These are phyloP conservation scores for Claviceps purpurea DNA, from an alignment of 2,329 filamentous ascomycete genomes.

Conservation along the genomic window DNA sequence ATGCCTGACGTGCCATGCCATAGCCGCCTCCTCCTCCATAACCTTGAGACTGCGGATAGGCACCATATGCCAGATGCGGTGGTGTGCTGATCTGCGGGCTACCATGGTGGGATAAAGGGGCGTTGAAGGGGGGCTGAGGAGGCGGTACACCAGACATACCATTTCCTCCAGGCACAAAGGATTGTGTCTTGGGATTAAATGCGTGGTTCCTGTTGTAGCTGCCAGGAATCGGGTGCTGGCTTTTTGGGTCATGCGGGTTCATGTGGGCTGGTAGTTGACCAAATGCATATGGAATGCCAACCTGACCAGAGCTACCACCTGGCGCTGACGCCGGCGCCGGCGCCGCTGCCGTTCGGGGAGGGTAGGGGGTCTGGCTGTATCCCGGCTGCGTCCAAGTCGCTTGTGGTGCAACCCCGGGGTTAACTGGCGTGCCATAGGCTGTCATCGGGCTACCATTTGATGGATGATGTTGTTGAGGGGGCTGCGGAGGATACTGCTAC, in stretches of 20 bases:
- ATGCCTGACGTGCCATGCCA: slow-evolving; percentile 43
- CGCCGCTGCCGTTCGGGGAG: slow-evolving; percentile 13
- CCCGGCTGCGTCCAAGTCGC: slow-evolving; percentile 24
- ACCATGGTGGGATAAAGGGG: slow-evolving; percentile 34
- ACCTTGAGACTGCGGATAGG: slow-evolving; percentile 34
- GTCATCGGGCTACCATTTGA: slow-evolving; percentile 22
- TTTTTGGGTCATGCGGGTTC: slow-evolving; percentile 58
- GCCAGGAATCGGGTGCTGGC: slow-evolving; percentile 71
- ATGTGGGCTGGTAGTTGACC: slow-evolving; percentile 62
- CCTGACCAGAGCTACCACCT: slow-evolving; percentile 13
- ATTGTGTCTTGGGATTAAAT: slow-evolving; percentile 90
- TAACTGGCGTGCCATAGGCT: slow-evolving; percentile 22
- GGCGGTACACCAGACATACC: slow-evolving; percentile 35
- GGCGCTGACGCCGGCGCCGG: slow-evolving; percentile 15
- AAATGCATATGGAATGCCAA: slow-evolving; percentile 53
- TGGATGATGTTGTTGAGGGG: slow-evolving; percentile 18
- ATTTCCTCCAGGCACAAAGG: slow-evolving; percentile 60
- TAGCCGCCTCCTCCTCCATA: slow-evolving; percentile 36
- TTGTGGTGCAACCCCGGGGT: slow-evolving; percentile 17
- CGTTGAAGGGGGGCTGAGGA: slow-evolving; percentile 33
- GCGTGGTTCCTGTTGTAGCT: slow-evolving; percentile 66
- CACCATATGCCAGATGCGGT: slow-evolving; percentile 36
- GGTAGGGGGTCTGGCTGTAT: slow-evolving; percentile 20
- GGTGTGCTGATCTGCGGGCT: slow-evolving; percentile 40
- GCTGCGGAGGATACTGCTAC: slow-evolving; percentile 18